Evolutionary conservation across 805 yeast genomes (phyloP).

Genomic region (Kazachstania africana): DNA sequence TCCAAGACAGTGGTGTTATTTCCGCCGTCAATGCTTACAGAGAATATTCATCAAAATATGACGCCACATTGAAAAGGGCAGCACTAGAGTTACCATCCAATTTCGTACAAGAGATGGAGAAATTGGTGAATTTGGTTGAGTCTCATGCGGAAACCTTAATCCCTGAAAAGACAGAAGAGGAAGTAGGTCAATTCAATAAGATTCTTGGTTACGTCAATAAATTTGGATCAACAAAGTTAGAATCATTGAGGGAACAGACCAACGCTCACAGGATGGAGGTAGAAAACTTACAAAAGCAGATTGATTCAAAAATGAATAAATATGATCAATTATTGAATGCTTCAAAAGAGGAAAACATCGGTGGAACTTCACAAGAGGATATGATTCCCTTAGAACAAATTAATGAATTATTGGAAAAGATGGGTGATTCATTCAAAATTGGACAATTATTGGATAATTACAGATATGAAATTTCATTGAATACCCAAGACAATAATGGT

Average conservation of each 20-base stretch:
- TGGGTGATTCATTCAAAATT: constrained; percentile 1
- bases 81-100: constrained; percentile 6
- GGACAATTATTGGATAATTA: constrained; percentile 12
- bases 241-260: constrained; percentile 8
- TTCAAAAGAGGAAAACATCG: background rate
- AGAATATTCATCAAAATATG: constrained; percentile 13
- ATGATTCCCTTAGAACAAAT: constrained; percentile 1
- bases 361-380: constrained; percentile 1
- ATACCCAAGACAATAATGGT: constrained; percentile 6
- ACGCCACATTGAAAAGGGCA: constrained; percentile 1
- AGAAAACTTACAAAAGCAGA: background rate
- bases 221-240: constrained; percentile 1
- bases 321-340: constrained; percentile 1
- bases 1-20: constrained; percentile 65
- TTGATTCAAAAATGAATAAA: constrained; percentile 2
- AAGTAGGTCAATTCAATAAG: background rate
- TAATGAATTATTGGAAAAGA: constrained; percentile 7
- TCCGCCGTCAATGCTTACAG: constrained; percentile 38
- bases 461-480: constrained; percentile 14
- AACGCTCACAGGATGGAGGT: constrained; percentile 3
- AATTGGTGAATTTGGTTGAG: constrained; percentile 2
- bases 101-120: constrained; percentile 7
- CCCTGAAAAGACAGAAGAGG: background rate
- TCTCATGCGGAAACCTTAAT: no score
- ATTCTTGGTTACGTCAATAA: no score